Base-by-base conservation (phyloP, 192 early-diverging fungal genomes). In the Coemansia sp. region DNA sequence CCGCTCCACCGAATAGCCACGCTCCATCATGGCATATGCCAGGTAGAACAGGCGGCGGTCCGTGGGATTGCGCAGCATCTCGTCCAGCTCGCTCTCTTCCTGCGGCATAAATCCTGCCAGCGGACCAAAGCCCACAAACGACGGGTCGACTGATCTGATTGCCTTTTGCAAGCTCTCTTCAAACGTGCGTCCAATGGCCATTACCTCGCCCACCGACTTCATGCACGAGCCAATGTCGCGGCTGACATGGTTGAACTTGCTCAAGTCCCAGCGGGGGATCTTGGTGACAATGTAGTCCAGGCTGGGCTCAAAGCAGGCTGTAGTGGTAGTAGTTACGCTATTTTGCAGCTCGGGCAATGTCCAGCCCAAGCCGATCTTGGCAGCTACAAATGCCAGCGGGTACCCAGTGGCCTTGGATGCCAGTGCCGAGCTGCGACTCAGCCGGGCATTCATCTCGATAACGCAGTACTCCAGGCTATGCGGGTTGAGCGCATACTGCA, bases 401-500 rank as follows among this genome's bases (percentile, higher is more conserved):
- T 97, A 98, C 14, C 96, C 96, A 4, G 96, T 98, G 8, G 96
- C 96, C 71, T 98, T 98, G 58, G 90, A 93, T n/a, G 96, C 96
- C 17, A 98, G 82, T 9, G 96, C 96, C 14, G 90, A 91, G 51
- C 84, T 87, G 66, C 96, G 85, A 55, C 89, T 92, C 18, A 98
- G 80, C 52, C 96, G 90, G 21, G 96, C 96, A 65, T 98, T 98
- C 61, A 98, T 93, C 81, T 98, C 96, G 60, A 98, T 98, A 63
- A 98, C 90, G 77, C 90, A 90, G 81, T 95, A 98, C 75, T 98
- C 96, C 74, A 88, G 87, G 51, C 85, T 87, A 46, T 88, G 67
- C 12, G 96, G 96, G 81, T 96, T 96, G 39, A 98, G 82, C 18
- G 93, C 94, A 69, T 98, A 98, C 79, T 98, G 96, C 56, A 98